Evolutionary conservation across 2,329 filamentous ascomycete species (phyloP).

Genomic region (Penicillium expansum): DNA sequence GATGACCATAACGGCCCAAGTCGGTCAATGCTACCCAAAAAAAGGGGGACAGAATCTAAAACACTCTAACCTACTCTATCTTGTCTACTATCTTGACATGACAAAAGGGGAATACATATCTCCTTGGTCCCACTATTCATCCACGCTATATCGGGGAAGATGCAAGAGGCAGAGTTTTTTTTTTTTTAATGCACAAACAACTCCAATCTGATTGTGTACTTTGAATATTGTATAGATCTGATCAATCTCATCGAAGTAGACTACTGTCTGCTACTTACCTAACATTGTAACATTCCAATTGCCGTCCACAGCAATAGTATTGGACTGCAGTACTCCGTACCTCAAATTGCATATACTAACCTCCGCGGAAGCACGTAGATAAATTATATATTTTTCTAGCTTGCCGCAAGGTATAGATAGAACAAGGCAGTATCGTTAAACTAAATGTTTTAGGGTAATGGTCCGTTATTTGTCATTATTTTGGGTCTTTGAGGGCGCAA

Average conservation of each 20-base stretch:
- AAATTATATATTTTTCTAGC: neutral
- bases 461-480: neutral
- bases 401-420: neutral
- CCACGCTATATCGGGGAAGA: slow-evolving; percentile 7
- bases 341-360: neutral
- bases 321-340: too few species aligned
- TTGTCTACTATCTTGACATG: neutral
- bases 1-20: neutral
- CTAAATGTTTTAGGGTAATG: neutral
- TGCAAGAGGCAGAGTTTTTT: neutral
- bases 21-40: neutral
- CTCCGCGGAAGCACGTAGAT: neutral
- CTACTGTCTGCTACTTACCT: neutral
- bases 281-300: neutral
- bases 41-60: neutral
- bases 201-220: slow-evolving; percentile 3
- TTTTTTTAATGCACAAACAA: neutral
- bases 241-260: slow-evolving; percentile 2
- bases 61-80: neutral
- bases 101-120: neutral
- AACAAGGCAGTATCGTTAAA: neutral
- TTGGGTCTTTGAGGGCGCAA: neutral
- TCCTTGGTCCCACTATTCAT: neutral
- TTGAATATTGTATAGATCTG: slow-evolving; percentile 1
- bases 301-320: neutral